Evolutionary conservation across 371 early-diverging fungal genomes (phyloP).

Genomic region (Mortierella sp.): DNA sequence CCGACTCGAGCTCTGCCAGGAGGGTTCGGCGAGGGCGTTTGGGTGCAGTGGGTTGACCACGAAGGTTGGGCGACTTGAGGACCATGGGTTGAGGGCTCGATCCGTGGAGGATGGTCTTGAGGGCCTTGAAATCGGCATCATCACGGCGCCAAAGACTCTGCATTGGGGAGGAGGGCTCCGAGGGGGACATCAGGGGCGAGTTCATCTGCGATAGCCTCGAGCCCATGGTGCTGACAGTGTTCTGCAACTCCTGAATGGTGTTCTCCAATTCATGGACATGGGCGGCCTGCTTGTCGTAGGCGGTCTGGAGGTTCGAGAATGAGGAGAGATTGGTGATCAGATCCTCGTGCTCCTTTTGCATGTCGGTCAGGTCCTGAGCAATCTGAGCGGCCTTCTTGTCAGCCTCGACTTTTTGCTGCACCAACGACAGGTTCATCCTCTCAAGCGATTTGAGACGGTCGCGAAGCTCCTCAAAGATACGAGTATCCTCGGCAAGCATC

Average conservation of each 20-base stretch:
- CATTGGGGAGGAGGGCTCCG: slow-evolving; percentile 40
- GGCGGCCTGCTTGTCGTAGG: slow-evolving; percentile 31
- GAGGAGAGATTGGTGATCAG: slow-evolving; percentile 31
- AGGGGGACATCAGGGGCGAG: slow-evolving; percentile 45
- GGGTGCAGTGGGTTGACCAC: slow-evolving; percentile 20
- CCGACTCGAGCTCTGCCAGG: slow-evolving; percentile 57
- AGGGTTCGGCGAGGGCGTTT: slow-evolving; percentile 44
- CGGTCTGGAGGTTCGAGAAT: slow-evolving; percentile 31
- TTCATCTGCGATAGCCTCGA: slow-evolving; percentile 47
- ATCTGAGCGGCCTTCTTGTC: slow-evolving; percentile 43
- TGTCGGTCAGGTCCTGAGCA: slow-evolving; percentile 31
- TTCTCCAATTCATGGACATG: slow-evolving; percentile 50
- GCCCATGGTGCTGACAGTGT: slow-evolving; percentile 37
- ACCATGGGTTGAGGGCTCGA: slow-evolving; percentile 29
- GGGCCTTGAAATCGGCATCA: slow-evolving; percentile 44
- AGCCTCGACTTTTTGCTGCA: slow-evolving; percentile 43
- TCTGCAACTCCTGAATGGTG: slow-evolving; percentile 39
- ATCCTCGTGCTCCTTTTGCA: slow-evolving; percentile 38
- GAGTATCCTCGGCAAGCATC: slow-evolving; percentile 50
- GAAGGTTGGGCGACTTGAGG: slow-evolving; percentile 41
- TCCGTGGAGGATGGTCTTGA: slow-evolving; percentile 52
- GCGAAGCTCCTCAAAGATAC: slow-evolving; percentile 55
- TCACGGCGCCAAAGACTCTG: slow-evolving; percentile 43
- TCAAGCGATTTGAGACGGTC: slow-evolving; percentile 50
- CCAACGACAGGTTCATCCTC: slow-evolving; percentile 35